Base-by-base conservation (phyloP, 306 rosid genomes). In the Prunus campanulata region DNA sequence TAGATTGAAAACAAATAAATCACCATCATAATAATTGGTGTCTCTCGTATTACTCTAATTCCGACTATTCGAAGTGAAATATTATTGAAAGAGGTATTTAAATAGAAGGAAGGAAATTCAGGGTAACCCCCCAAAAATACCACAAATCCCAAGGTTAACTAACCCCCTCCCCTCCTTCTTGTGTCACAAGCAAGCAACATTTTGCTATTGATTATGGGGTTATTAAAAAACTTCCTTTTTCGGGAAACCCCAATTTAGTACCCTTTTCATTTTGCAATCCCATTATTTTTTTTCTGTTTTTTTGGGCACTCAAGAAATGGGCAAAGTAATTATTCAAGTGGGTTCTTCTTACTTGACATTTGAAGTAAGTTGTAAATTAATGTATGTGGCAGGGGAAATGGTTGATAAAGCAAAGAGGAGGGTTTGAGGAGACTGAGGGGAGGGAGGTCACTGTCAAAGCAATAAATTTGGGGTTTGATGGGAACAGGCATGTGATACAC, bases 101-200 rank as follows among this genome's bases (percentile, higher is more conserved):
- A 51, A 74, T 24, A 49, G 70, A 48, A 35, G 39, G 39, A 6
- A 68, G 51, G 51, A 55, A 54, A 72, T 55, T 57, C 49, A 75
- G 63, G 62, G 61, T 5, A 56, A 56, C 20, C 25, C 65, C 72
- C 64, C 29, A 8, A 13, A 7, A 22, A 3, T 13, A 67, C 86
- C 83, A 77, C 91, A 84, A 87, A 87, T 89, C 88, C 93, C 91
- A 74, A 89, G 76, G 90, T 78, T 82, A 84, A 84, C 91, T 71
- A 85, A 83, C 91, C 27, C 60, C 1, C 18, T 74, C 27, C 60
- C 0, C 18, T 74, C n/a, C 27, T 65, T 75, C 56, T 67, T 7
- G 70, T 76, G 68, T 82, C 74, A 82, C 85, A 10, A 64, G 73
- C 78, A 72, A 19, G 73, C 74, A 72, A 19, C 2, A 32, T 52